phyloP scores from a whole-genome alignment of 1,139 yeast genomes.

The Debaryomyces robertsiae region DNA sequence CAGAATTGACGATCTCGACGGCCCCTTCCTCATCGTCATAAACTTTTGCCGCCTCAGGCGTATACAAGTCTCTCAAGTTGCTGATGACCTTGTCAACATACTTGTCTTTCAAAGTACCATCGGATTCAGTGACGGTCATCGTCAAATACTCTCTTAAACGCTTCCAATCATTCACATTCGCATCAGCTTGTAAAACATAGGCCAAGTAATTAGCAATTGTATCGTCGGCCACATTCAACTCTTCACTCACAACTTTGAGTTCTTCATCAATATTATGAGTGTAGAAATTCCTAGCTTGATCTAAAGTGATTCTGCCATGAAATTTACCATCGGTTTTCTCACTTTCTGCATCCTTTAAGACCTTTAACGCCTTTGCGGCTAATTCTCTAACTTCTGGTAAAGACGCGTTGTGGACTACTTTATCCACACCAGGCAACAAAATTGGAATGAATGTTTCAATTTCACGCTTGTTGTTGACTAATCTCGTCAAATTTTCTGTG shows the following conservation, averaged over 20 bases:
- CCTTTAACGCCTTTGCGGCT: constrained; percentile 82
- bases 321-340: constrained; percentile 67
- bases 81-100: constrained; percentile 51
- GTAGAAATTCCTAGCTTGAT: constrained; percentile 54
- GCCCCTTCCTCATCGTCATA: constrained; percentile 67
- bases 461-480: constrained; percentile 92
- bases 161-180: constrained; percentile 91
- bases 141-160: constrained; percentile 60
- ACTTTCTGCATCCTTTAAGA: constrained; percentile 78
- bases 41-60: constrained; percentile 56
- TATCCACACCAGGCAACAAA: constrained; percentile 85
- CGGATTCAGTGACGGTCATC: constrained; percentile 41
- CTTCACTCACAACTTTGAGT: constrained; percentile 22
- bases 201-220: constrained; percentile 53
- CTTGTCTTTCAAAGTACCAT: constrained; percentile 39
- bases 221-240: constrained; percentile 21
- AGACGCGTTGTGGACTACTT: constrained; percentile 87
- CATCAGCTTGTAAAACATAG: constrained; percentile 63
- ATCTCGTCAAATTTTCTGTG: constrained; percentile 91
- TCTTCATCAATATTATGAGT: constrained; percentile 38
- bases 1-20: constrained; percentile 87
- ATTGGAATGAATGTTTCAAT: constrained; percentile 86
- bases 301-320: constrained; percentile 69
- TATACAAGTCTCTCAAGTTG: constrained; percentile 65
- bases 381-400: constrained; percentile 95